Conservation (phyloP, 805 yeast species). For the Wickerhamomyces tratensis region DNA sequence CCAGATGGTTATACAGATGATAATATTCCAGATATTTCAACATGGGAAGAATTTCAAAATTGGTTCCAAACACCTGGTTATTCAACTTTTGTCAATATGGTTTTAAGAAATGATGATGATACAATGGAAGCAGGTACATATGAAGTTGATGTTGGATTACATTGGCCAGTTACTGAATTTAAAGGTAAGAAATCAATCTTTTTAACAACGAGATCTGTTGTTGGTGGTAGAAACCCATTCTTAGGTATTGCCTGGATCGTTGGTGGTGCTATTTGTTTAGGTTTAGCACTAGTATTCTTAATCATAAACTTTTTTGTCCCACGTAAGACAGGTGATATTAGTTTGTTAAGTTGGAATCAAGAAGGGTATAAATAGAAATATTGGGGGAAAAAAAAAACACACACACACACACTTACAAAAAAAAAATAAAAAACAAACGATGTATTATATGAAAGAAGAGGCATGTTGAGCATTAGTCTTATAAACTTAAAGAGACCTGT, state of each 20-base stretch:
- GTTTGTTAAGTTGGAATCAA: conserved; percentile 64
- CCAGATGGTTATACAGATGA: conserved; percentile 86
- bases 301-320: conserved; percentile 52
- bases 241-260: conserved; percentile 68
- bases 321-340: conserved; percentile 64
- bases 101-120: conserved; percentile 51
- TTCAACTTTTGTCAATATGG: conserved; percentile 73
- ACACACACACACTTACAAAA: too few species aligned
- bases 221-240: conserved; percentile 71
- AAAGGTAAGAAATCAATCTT: conserved; percentile 61
- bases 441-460: too few species aligned
- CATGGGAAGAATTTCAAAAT: conserved; percentile 81
- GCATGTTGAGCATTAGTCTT: too few species aligned
- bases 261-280: conserved; percentile 61
- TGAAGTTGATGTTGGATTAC: conserved; percentile 57
- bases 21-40: conserved; percentile 66
- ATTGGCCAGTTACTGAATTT: conserved; percentile 68
- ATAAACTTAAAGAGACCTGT: too few species aligned
- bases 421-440: too few species aligned
- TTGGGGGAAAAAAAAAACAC: too few species aligned
- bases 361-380: conserved; percentile 13
- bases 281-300: conserved; percentile 43
- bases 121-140: conserved; percentile 48
- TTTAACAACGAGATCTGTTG: conserved; percentile 58
- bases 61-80: conserved; percentile 98